Conservation (phyloP, 2,329 filamentous ascomycete species). For the Coniella vitis region DNA sequence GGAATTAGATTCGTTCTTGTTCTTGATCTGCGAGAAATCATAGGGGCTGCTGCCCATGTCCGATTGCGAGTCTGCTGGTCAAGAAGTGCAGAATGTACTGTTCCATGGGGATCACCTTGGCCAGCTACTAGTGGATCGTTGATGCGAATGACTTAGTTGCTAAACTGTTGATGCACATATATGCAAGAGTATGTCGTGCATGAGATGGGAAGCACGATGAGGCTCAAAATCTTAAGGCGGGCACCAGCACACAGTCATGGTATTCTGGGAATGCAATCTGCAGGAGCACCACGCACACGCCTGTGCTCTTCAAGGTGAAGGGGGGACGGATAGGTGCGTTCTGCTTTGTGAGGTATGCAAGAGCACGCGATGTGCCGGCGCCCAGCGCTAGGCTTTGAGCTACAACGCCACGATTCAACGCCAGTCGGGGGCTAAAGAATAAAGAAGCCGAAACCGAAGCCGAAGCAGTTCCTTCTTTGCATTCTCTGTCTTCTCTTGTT, state of each 20-base stretch:
- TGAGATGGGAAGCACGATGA: slow-evolving; percentile 23
- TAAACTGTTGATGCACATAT: slow-evolving; percentile 10
- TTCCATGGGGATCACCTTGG: no score
- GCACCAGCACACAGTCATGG: slow-evolving; percentile 15
- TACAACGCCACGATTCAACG: background rate
- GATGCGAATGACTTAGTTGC: no score
- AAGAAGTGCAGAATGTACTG: no score
- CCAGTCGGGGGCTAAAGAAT: background rate
- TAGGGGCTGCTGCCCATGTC: no score
- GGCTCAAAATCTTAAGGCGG: slow-evolving; percentile 19
- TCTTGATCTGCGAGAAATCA: no score
- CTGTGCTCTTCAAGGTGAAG: background rate
- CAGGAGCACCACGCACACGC: slow-evolving; percentile 4
- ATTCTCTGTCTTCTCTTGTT: no score
- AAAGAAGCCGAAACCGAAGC: no score
- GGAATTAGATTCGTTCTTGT: no score
- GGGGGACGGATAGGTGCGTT: slow-evolving; percentile 6
- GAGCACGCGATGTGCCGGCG: slow-evolving; percentile 2
- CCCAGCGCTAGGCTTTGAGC: background rate
- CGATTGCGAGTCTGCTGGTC: no score
- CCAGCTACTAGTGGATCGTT: no score
- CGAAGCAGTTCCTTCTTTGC: background rate
- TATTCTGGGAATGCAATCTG: slow-evolving; percentile 16
- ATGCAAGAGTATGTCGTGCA: slow-evolving; percentile 23
- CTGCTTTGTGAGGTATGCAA: background rate